Evolutionary conservation across 768 basidiomycete species (phyloP).

Genomic region (Collybiopsis luxurians): DNA sequence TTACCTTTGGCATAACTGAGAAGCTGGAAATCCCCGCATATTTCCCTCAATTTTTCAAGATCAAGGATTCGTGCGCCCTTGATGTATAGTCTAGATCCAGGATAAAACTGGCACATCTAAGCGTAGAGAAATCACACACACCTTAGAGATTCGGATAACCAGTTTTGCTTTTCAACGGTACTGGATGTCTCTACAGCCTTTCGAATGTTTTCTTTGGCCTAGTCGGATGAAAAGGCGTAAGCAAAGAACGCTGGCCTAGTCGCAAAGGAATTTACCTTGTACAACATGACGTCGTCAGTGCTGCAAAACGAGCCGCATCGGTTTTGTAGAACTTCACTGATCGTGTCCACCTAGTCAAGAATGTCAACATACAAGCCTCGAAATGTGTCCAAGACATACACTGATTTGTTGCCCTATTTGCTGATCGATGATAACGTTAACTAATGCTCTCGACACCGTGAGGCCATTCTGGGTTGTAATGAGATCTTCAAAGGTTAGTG

Average conservation of each 20-base stretch:
- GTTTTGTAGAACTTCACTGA: slow-evolving; percentile 92
- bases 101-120: background rate
- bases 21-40: slow-evolving; percentile 87
- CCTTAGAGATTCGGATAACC: slow-evolving; percentile 86
- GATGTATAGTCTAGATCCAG: slow-evolving; percentile 65
- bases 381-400: slow-evolving; percentile 52
- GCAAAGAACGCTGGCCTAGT: background rate
- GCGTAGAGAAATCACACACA: slow-evolving; percentile 23
- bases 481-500: slow-evolving; percentile 82
- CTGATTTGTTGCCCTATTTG: slow-evolving; percentile 97
- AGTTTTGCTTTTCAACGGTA: slow-evolving; percentile 70
- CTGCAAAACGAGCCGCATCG: slow-evolving; percentile 98
- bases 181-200: slow-evolving; percentile 83
- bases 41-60: slow-evolving; percentile 80
- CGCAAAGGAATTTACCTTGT: slow-evolving; percentile 61
- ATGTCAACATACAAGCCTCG: no score
- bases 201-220: slow-evolving; percentile 93
- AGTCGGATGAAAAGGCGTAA: slow-evolving; percentile 7
- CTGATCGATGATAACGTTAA: slow-evolving; percentile 95
- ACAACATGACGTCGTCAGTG: slow-evolving; percentile 95
- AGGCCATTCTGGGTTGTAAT: slow-evolving; percentile 85
- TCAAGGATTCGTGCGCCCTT: slow-evolving; percentile 86
- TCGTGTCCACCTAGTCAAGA: slow-evolving; percentile 81
- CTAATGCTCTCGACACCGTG: slow-evolving; percentile 83
- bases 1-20: slow-evolving; percentile 80